Evolutionary conservation across 345 rosid genomes (phyloP).

Genomic region (Odontarrhena argentea): DNA sequence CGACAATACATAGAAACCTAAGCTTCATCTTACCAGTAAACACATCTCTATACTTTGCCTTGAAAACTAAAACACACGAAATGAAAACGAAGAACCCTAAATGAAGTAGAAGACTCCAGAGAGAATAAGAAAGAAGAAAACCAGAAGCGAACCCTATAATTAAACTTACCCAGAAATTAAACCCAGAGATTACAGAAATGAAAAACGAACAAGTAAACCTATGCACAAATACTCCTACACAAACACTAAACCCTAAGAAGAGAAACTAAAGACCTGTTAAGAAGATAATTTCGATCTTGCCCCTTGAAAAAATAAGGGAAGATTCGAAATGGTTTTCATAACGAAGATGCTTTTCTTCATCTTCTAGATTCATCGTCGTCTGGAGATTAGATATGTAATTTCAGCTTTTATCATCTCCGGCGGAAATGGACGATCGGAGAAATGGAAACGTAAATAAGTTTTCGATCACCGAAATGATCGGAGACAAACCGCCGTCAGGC

Average conservation of each 20-base stretch:
- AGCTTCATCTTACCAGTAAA: conserved; percentile 9
- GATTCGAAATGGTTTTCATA: conserved; percentile 31
- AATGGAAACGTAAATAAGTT: too few relatives aligned
- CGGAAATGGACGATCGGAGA: conserved; percentile 25
- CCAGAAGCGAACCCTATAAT: neutral
- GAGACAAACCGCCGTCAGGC: conserved; percentile 18
- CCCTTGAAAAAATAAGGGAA: conserved; percentile 95
- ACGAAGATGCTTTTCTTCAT: conserved; percentile 40
- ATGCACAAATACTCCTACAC: conserved; percentile 36
- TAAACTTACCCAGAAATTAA: conserved; percentile 23
- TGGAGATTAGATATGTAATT: conserved; percentile 9
- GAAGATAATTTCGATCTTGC: conserved; percentile 44
- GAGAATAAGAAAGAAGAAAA: neutral
- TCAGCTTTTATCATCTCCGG: conserved; percentile 2
- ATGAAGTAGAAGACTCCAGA: neutral
- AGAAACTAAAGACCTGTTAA: conserved; percentile 44
- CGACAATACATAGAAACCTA: conserved; percentile 32
- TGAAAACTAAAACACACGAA: neutral
- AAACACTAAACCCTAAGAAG: conserved; percentile 42
- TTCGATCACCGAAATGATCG: neutral
- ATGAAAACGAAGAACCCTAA: neutral
- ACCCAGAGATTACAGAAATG: neutral
- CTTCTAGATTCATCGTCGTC: conserved; percentile 44
- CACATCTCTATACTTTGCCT: conserved; percentile 3
- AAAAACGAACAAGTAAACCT: neutral